Conservation (phyloP, 768 basidiomycete species). For the Mycena floridula region DNA sequence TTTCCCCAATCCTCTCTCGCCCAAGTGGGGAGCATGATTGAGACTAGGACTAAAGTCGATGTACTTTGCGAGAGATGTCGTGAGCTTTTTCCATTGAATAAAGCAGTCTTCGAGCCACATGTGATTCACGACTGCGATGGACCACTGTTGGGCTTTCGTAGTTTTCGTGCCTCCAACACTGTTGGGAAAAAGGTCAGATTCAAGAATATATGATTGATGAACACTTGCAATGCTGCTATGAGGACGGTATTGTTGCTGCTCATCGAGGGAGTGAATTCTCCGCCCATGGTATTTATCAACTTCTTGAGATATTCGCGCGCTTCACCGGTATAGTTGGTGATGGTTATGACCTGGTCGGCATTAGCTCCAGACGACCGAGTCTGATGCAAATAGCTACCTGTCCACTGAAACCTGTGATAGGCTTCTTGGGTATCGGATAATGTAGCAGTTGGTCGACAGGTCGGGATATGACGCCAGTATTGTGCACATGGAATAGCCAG, state of each 20-base stretch:
- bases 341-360: constrained; percentile 56
- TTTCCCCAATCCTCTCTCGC: constrained; percentile 33
- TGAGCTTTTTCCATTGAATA: constrained; percentile 66
- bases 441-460: constrained; percentile 77
- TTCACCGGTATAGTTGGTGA: constrained; percentile 87
- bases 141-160: constrained; percentile 70
- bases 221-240: constrained; percentile 75
- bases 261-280: constrained; percentile 78
- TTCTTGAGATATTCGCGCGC: constrained; percentile 85
- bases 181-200: constrained; percentile 5
- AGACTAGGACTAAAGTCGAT: constrained; percentile 61
- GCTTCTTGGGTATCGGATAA: constrained; percentile 68
- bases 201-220: background rate
- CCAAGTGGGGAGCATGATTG: constrained; percentile 49
- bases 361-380: background rate
- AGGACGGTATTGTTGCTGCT: constrained; percentile 70
- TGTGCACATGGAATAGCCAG: constrained; percentile 80
- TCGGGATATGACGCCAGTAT: constrained; percentile 49
- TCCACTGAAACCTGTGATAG: constrained; percentile 50
- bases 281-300: constrained; percentile 73
- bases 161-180: constrained; percentile 56
- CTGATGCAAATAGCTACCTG: constrained; percentile 54
- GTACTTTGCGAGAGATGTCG: constrained; percentile 61
- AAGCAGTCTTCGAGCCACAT: constrained; percentile 91
- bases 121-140: constrained; percentile 84